A percentile compares a stretch with the other conserved stretches of the same genome.
Evolutionary conservation across 441 rosid species (phyloP).

Genomic region (Adansonia madagascariensis): DNA sequence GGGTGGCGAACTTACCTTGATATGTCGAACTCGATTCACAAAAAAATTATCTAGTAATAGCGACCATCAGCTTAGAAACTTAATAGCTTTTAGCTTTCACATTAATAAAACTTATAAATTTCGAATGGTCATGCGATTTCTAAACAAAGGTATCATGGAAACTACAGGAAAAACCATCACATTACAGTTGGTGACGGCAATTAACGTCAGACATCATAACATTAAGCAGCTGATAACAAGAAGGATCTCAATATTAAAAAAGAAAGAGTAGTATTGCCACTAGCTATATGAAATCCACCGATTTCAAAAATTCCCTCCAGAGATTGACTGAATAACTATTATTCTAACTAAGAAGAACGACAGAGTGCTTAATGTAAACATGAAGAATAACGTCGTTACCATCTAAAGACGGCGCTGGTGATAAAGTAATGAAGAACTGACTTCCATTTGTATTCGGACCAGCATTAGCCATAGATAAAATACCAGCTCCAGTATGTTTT

Average conservation of each 20-base stretch:
- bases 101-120: slow-evolving; percentile 7
- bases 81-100: slow-evolving; percentile 4
- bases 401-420: slow-evolving; percentile 84
- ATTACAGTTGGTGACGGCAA: neutral
- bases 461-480: slow-evolving; percentile 96
- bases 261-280: neutral
- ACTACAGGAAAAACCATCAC: neutral
- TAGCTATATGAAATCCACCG: neutral
- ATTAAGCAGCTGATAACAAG: slow-evolving; percentile 10
- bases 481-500: slow-evolving; percentile 97
- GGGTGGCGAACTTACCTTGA: neutral
- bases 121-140: neutral
- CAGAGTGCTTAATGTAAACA: neutral
- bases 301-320: neutral
- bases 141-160: slow-evolving; percentile 1
- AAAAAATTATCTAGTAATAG: neutral
- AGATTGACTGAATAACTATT: slow-evolving; percentile 12
- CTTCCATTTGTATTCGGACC: slow-evolving; percentile 95
- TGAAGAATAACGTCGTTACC: slow-evolving; percentile 45
- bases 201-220: neutral
- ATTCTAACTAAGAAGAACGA: neutral
- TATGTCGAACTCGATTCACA: neutral
- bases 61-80: slow-evolving; percentile 3
- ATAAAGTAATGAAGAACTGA: slow-evolving; percentile 89
- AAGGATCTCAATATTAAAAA: neutral